Base-by-base conservation (phyloP, 2,329 filamentous ascomycete genomes). In the Dothideomycetidae sp. region DNA sequence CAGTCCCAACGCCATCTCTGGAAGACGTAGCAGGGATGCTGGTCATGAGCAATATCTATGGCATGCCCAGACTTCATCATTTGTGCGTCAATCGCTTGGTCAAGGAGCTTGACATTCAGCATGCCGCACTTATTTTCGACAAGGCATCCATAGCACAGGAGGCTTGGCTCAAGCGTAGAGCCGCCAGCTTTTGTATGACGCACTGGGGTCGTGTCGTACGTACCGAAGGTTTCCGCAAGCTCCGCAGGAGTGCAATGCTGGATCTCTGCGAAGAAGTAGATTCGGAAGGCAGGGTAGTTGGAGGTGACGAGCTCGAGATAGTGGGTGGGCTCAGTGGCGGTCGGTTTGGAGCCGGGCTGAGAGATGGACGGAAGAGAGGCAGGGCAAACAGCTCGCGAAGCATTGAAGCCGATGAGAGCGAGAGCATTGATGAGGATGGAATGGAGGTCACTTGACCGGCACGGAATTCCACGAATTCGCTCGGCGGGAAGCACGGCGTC, bases 1-100 rank as follows among this genome's bases (percentile, higher is more conserved):
- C 10, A 5, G 33, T 37, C 5, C 30, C 36, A 67, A 74, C 46
- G 60, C 66, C 72, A 0, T 66, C 61, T 5, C 72, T 94, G 13
- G 74, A 78, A 18, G 86, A 94, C 48, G 85, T 96, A 10, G 88
- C 90, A 0, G 88, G 90, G 5, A 75, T 98, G 58, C 70, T 98
- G 3, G 88, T 98, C 46, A 92, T 98, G 82, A 85, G 85, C 30
- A 94, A 96, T 56, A 82, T 96, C 32, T 98, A 98, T 62, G 88
- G 94, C 53, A 92, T 98, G 63, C 86, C 86, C 1, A 84, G 90
- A 48, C 73, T 98, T 15, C 81, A 88, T 13, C 71, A 93, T 5
- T 69, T 96, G 1, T 94, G 88, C 55, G 81, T 96, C 38, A 88
- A 93, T 54, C 75, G 90, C 5, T 70, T 98, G 3, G 79, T 81